Conservation (phyloP, 2,329 filamentous ascomycete species). For the Clarireedia hainanense region DNA sequence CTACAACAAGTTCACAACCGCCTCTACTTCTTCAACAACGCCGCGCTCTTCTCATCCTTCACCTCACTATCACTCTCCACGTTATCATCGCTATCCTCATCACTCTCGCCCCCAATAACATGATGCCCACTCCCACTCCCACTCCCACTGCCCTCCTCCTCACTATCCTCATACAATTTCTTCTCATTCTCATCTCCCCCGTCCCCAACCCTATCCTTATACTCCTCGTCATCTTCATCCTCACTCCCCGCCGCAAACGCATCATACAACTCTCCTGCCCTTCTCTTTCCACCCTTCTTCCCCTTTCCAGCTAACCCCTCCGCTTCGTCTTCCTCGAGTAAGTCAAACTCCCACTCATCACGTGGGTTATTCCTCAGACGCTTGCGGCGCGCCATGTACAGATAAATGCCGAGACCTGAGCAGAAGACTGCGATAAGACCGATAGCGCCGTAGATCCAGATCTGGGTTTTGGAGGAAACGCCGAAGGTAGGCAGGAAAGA, state of each 20-base stretch:
- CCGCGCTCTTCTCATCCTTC: background rate
- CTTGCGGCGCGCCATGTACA: constrained; percentile 71
- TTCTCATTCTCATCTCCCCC: constrained; percentile 32
- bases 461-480: constrained; percentile 75
- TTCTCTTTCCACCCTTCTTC: constrained; percentile 41
- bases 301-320: constrained; percentile 42
- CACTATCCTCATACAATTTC: constrained; percentile 30
- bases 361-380: constrained; percentile 66
- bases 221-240: constrained; percentile 48
- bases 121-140: constrained; percentile 33
- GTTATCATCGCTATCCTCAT: constrained; percentile 19
- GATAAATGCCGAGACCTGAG: constrained; percentile 68
- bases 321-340: constrained; percentile 75
- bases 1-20: too few species aligned
- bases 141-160: constrained; percentile 13
- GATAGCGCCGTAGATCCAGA: constrained; percentile 87
- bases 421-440: constrained; percentile 84
- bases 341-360: constrained; percentile 89
- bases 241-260: constrained; percentile 89
- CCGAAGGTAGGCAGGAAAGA: constrained; percentile 88
- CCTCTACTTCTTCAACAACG: constrained; percentile 4
- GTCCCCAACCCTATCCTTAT: constrained; percentile 20
- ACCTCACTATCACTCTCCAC: constrained; percentile 16
- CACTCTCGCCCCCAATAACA: constrained; percentile 43
- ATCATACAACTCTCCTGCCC: constrained; percentile 91